Evolutionary conservation across 1,139 yeast genomes (phyloP).

Genomic region (Kurtzmaniella quercitrusa): DNA sequence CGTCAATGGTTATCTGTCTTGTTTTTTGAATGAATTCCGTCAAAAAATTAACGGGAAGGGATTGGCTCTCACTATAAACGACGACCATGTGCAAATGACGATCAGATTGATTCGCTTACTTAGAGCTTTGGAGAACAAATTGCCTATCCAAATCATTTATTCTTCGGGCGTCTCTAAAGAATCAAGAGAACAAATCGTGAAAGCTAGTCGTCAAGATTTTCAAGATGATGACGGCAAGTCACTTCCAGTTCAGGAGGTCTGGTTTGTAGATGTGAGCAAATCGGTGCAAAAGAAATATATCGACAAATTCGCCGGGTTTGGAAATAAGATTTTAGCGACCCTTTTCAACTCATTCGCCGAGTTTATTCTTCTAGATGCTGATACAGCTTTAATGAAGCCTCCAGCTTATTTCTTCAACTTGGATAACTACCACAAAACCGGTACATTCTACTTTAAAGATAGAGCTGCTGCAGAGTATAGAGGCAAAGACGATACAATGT

Average conservation of each 20-base stretch:
- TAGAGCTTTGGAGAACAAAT: conserved; percentile 23
- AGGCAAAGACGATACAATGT: conserved; percentile 24
- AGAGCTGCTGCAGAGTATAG: conserved; percentile 35
- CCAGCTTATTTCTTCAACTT: conserved; percentile 35
- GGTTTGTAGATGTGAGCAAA: conserved; percentile 38
- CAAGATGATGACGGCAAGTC: conserved; percentile 6
- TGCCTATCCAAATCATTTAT: conserved; percentile 35
- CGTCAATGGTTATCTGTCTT: conserved; percentile 16
- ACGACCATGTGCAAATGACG: conserved; percentile 25
- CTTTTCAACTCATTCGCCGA: conserved; percentile 50
- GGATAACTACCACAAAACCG: conserved; percentile 31
- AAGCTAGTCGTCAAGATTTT: conserved; percentile 22
- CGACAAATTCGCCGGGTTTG: conserved; percentile 32
- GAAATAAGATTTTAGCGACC: conserved; percentile 48
- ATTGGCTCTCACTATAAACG: conserved; percentile 34
- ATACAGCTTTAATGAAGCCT: conserved; percentile 37
- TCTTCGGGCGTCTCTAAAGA: conserved; percentile 18
- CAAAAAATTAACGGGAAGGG: conserved; percentile 30
- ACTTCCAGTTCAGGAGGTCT: conserved; percentile 36
- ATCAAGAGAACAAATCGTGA: conserved; percentile 19
- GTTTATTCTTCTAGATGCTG: conserved; percentile 47
- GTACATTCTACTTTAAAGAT: conserved; percentile 48
- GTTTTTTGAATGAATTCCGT: conserved; percentile 39
- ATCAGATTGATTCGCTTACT: conserved; percentile 26
- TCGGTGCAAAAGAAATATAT: conserved; percentile 24